These are phyloP conservation scores for Calcarisporium arbuscula DNA, from an alignment of 2,329 filamentous ascomycete species.

Conservation along the genomic window DNA sequence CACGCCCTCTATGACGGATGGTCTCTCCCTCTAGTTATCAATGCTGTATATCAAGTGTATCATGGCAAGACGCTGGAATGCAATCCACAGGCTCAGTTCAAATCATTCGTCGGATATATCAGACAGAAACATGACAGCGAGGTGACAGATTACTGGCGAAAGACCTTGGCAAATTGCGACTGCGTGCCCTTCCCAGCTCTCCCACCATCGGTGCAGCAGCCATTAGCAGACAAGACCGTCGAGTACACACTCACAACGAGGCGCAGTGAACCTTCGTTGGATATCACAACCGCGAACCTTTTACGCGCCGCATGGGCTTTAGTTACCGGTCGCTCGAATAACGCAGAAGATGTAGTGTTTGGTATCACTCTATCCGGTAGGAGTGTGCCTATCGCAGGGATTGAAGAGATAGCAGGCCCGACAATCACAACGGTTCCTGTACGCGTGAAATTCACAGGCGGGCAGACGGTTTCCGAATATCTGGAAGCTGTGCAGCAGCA, in stretches of 20 bases:
- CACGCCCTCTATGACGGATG: slow-evolving; percentile 44
- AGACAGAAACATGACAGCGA: background rate
- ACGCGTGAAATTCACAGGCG: slow-evolving; percentile 27
- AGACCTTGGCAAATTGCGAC: background rate
- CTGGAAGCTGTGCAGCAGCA: slow-evolving; percentile 10
- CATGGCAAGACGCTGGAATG: background rate
- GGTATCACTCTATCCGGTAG: slow-evolving; percentile 37
- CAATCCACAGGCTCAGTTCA: background rate
- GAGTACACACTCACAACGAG: slow-evolving; percentile 35
- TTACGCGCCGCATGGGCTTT: slow-evolving; percentile 40
- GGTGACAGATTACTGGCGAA: background rate
- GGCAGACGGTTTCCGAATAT: slow-evolving; percentile 4
- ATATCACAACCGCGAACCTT: slow-evolving; percentile 7
- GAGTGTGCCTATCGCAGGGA: slow-evolving; percentile 11
- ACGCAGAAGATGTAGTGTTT: slow-evolving; percentile 29
- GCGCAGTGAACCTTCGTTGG: background rate
- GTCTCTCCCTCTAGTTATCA: slow-evolving; percentile 36
- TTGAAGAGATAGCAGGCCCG: slow-evolving; percentile 15
- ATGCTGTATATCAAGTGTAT: slow-evolving; percentile 15
- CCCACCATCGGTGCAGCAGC: background rate
- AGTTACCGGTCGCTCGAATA: slow-evolving; percentile 42
- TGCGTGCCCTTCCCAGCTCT: slow-evolving; percentile 1
- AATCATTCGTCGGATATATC: background rate
- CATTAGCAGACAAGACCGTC: background rate
- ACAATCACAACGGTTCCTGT: slow-evolving; percentile 36